Percentiles rank a stretch among this genome's conserved stretches.
Evolutionary conservation across 805 yeast genomes (phyloP).

Genomic region (Monosporozyma aerobia): DNA sequence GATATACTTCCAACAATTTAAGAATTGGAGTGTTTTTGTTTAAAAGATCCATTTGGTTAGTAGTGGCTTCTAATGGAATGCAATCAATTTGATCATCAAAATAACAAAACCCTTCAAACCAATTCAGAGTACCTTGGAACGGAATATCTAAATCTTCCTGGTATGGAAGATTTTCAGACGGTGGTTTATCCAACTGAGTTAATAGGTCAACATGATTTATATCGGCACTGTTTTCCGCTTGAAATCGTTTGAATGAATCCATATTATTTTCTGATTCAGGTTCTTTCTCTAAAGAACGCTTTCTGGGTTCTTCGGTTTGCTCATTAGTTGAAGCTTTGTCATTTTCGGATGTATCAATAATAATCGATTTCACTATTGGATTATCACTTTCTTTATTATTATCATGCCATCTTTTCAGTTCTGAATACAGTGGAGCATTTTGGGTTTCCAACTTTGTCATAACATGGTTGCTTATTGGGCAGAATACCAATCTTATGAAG

Average conservation of each 20-base stretch:
- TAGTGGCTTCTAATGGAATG: constrained; percentile 7
- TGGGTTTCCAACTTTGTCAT: neutral
- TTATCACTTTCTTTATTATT: neutral
- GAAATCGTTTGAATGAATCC: neutral
- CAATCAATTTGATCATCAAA: constrained; percentile 12
- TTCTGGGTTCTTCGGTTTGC: neutral
- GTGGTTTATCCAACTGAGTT: neutral
- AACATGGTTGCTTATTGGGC: neutral
- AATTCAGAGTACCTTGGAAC: constrained; percentile 14
- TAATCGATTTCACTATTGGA: neutral
- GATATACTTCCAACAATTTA: constrained; percentile 15
- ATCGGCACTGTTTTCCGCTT: neutral
- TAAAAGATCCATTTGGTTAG: neutral
- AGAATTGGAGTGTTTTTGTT: constrained; percentile 8
- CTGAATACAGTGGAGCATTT: neutral
- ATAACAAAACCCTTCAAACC: constrained; percentile 7
- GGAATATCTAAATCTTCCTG: constrained; percentile 14
- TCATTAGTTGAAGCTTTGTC: neutral
- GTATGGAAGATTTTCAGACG: neutral
- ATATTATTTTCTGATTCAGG: neutral
- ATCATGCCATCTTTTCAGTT: neutral
- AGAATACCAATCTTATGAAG: constrained; percentile 41
- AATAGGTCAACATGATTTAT: neutral
- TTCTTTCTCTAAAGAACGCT: neutral
- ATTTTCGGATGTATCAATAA: neutral